These are phyloP conservation scores for Protomyces gravidus DNA, from an alignment of 1,139 yeast species.

Conservation along the genomic window DNA sequence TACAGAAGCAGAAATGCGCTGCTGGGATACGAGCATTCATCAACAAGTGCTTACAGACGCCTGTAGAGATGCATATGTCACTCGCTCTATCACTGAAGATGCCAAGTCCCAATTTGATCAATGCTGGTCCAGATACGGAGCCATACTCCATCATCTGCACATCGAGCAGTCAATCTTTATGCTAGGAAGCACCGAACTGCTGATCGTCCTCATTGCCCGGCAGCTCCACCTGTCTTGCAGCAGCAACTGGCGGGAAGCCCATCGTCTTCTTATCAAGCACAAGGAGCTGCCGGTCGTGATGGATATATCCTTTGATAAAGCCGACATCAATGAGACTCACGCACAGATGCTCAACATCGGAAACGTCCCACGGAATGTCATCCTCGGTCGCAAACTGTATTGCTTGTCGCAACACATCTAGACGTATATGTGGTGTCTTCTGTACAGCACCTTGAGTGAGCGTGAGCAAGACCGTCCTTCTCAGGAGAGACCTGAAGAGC, in stretches of 20 bases:
- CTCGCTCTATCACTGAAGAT: too few relatives aligned
- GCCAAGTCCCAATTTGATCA: too few relatives aligned
- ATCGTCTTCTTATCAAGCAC: constrained; percentile 28
- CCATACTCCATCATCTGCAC: too few relatives aligned
- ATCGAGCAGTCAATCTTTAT: too few relatives aligned
- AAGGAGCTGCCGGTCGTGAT: constrained; percentile 16
- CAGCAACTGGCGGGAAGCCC: constrained; percentile 11
- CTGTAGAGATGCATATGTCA: too few relatives aligned
- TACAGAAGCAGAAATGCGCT: too few relatives aligned
- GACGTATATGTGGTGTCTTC: constrained; percentile 34
- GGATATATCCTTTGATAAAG: constrained; percentile 41
- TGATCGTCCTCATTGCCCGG: not conserved
- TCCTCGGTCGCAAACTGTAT: constrained; percentile 31
- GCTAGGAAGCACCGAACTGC: not conserved
- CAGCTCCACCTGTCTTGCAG: not conserved
- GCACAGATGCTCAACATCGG: constrained; percentile 41
- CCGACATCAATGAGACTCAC: constrained; percentile 42
- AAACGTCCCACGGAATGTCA: constrained; percentile 32
- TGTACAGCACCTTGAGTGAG: constrained; percentile 23
- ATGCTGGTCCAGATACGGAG: too few relatives aligned
- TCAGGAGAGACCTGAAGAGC: constrained; percentile 39
- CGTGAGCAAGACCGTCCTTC: constrained; percentile 32
- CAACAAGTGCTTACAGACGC: too few relatives aligned
- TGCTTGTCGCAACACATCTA: constrained; percentile 35
- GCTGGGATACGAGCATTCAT: too few relatives aligned